phyloP scores from a whole-genome alignment of 2,329 filamentous ascomycete genomes.

The Lecanosticta acicola region DNA sequence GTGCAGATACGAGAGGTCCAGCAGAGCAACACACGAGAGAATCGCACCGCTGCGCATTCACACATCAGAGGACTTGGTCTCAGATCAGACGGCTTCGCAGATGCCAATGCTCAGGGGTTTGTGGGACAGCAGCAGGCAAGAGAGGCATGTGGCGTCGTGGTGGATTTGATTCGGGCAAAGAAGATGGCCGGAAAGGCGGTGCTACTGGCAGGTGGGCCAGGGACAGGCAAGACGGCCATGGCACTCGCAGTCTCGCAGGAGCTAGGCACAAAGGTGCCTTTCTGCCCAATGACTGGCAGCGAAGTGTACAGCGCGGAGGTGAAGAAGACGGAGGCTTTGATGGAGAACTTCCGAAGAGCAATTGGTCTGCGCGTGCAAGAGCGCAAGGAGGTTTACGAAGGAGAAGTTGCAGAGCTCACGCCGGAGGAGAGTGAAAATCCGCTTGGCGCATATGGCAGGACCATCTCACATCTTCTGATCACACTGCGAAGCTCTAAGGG shows the following conservation, averaged over 20 bases:
- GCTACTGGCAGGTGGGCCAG: slow-evolving; percentile 85
- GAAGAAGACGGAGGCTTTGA: slow-evolving; percentile 98
- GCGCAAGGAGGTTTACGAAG: slow-evolving; percentile 98
- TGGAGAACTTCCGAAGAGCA: slow-evolving; percentile 97
- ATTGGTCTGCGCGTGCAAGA: slow-evolving; percentile 96
- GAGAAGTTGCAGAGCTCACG: slow-evolving; percentile 94
- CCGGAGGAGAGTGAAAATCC: slow-evolving; percentile 98
- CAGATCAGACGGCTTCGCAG: slow-evolving; percentile 77
- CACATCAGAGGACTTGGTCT: slow-evolving; percentile 95
- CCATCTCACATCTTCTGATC: slow-evolving; percentile 91
- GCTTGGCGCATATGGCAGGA: slow-evolving; percentile 92
- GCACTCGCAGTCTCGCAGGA: slow-evolving; percentile 95
- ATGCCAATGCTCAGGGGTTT: slow-evolving; percentile 74
- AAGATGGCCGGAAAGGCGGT: slow-evolving; percentile 97
- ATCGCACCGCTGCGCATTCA: slow-evolving; percentile 91
- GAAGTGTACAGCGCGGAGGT: slow-evolving; percentile 97
- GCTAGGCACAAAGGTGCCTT: slow-evolving; percentile 94
- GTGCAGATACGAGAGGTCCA: slow-evolving; percentile 35
- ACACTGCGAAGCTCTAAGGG: slow-evolving; percentile 92
- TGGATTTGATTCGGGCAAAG: slow-evolving; percentile 90
- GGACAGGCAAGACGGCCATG: slow-evolving; percentile 94
- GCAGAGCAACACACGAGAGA: slow-evolving; percentile 59
- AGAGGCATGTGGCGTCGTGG: slow-evolving; percentile 94
- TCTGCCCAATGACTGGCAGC: slow-evolving; percentile 95
- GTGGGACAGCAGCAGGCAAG: slow-evolving; percentile 81